phyloP scores from a whole-genome alignment of 1,284 basidiomycete species.

The Cryptococcus hybrid region DNA sequence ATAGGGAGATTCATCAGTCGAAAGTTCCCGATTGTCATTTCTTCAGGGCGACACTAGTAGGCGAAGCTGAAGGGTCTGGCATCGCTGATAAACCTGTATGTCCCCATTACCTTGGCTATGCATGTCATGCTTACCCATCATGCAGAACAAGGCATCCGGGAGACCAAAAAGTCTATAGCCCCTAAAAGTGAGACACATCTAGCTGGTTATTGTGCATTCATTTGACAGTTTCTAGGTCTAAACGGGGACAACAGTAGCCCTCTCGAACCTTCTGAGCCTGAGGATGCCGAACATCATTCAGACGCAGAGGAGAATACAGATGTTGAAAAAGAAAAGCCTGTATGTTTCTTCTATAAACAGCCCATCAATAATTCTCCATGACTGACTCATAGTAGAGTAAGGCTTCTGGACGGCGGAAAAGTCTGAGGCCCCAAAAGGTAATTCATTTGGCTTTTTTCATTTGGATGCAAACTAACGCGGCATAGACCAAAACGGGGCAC shows the following conservation, averaged over 20 bases:
- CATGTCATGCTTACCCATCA: background rate
- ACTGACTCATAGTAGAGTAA: no score
- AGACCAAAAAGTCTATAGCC: constrained; percentile 6
- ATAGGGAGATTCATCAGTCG: constrained; percentile 34
- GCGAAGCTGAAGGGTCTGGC: constrained; percentile 2
- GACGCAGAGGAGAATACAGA: background rate
- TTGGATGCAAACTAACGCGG: no score
- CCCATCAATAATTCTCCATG: no score
- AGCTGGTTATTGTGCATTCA: no score
- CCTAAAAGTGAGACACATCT: constrained; percentile 6
- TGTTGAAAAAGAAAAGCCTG: background rate
- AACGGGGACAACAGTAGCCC: background rate
- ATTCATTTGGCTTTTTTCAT: no score
- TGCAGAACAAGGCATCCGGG: constrained; percentile 10
- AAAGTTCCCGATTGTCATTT: constrained; percentile 44
- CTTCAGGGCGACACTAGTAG: constrained; percentile 31
- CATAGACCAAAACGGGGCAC: constrained; percentile 11
- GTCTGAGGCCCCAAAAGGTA: no score
- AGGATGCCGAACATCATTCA: background rate
- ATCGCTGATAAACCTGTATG: constrained; percentile 5
- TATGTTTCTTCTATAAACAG: no score
- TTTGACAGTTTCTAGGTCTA: background rate
- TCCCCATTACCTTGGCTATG: background rate
- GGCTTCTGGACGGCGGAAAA: no score
- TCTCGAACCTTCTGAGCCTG: background rate